Evolutionary conservation across 148 eudicot genomes (phyloP), one percentile per base, ranked within the genome.

Genomic region (Simmondsia chinensis): DNA sequence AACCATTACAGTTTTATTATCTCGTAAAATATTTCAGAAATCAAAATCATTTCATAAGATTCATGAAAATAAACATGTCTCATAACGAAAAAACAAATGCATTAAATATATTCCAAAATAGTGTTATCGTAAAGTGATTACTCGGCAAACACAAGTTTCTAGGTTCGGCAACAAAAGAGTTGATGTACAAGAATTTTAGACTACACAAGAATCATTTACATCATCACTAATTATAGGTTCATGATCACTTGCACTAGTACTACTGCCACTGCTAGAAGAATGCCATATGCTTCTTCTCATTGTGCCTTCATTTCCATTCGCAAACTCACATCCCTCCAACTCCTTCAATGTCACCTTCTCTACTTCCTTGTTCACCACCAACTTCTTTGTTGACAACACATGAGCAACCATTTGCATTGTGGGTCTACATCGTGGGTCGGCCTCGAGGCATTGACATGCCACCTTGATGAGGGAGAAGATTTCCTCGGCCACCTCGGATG

Each of bases 381-480:
- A n/a, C 25, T 38, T 61, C 41, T 50, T 31, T 1, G 66, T 33
- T 6, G 59, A 57, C 11, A 44, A 37, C 51, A 57, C 1, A 12
- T 66, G 64, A 16, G 19, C 62, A 56, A 32, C 66, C 74, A 9
- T 23, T 11, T 59, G 47, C 74, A 75, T 75, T 16, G 60, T 60
- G 9, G 82, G 82, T 46, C 82, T 56, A 28, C 19, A 11, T n/a
- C 36, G 50, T 28, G 82, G 82, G 44, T 67, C 34, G 5, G 57
- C 10, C 4, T 64, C 61, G 2, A 70, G 39, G 56, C 83, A 77
- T 12, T 38, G 45, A 1, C 39, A 27, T 15, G 83, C 79, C 16
- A 69, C 23, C 46, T 60, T 56, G 32, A 65, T 22, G 19, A 59
- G 34, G 4, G 27, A 36, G 0, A 37, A 46, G 21, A 70, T 2